Percentiles rank a stretch among this genome's conserved stretches.
These are phyloP conservation scores for Leptomonas pyrrhocoris DNA, from an alignment of 208 protist species.

Conservation along the genomic window DNA sequence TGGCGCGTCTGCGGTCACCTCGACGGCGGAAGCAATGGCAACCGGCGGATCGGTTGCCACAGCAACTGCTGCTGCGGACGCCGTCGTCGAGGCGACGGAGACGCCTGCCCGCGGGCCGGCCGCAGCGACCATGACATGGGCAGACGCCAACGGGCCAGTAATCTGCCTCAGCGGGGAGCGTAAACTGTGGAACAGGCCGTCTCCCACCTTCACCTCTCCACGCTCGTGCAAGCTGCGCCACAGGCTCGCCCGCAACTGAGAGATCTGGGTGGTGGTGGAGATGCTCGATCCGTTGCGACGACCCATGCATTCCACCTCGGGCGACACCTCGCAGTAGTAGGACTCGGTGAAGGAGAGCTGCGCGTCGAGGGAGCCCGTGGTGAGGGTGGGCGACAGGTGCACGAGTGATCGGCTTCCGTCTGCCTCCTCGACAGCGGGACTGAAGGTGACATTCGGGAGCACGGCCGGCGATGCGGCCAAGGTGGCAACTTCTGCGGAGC, in stretches of 20 bases:
- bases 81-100: not conserved
- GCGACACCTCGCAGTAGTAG: slow-evolving; percentile 12
- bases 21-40: no score
- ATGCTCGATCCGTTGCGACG: slow-evolving; percentile 17
- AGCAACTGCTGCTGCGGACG: not conserved
- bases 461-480: not conserved
- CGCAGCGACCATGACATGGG: not conserved
- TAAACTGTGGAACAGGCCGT: slow-evolving; percentile 9
- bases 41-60: not conserved
- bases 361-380: slow-evolving; percentile 18
- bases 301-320: slow-evolving; percentile 5
- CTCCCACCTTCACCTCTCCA: not conserved
- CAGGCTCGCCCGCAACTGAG: slow-evolving; percentile 25
- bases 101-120: slow-evolving; percentile 1
- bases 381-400: slow-evolving; percentile 7
- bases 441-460: not conserved
- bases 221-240: slow-evolving; percentile 28
- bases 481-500: not conserved
- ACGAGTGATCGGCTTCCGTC: slow-evolving; percentile 8
- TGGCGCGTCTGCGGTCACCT: no score
- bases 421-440: not conserved
- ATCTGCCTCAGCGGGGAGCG: not conserved
- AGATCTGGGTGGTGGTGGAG: slow-evolving; percentile 28
- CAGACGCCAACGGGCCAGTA: not conserved
- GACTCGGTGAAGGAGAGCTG: slow-evolving; percentile 28